These are phyloP conservation scores for Hyaloscypha variabilis DNA, from an alignment of 495 filamentous ascomycete species.

Conservation along the genomic window DNA sequence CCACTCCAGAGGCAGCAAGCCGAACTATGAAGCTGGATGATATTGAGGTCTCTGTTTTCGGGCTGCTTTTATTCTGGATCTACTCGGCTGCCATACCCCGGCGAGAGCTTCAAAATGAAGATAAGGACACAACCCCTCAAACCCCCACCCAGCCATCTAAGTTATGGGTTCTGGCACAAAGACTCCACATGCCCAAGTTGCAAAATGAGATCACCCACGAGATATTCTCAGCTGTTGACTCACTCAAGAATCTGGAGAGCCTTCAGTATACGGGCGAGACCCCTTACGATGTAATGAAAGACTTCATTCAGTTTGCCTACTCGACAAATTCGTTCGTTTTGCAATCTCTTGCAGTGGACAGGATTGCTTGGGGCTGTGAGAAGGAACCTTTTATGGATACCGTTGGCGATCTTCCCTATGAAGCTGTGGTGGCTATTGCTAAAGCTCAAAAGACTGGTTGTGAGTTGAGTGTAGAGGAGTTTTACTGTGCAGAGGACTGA, in stretches of 20 bases:
- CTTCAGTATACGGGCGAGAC: background rate
- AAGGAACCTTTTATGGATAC: background rate
- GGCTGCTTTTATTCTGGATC: conserved; percentile 14
- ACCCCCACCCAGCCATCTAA: background rate
- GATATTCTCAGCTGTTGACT: background rate
- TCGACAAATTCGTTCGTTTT: background rate
- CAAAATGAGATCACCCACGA: conserved; percentile 1
- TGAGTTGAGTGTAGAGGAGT: background rate
- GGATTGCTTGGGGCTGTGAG: background rate
- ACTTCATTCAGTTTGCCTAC: background rate
- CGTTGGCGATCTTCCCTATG: background rate
- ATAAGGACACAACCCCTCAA: background rate
- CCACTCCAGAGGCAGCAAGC: background rate
- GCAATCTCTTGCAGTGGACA: background rate
- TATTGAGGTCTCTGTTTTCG: conserved; percentile 12
- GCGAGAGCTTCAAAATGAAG: background rate
- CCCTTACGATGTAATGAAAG: background rate
- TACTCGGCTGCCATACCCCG: conserved; percentile 4
- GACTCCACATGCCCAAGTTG: background rate
- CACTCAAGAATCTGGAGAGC: too few relatives aligned
- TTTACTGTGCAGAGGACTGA: background rate
- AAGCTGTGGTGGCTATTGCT: background rate
- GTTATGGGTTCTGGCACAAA: conserved; percentile 5
- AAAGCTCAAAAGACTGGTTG: background rate
- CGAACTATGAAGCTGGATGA: conserved; percentile 1